A percentile compares a stretch with the other conserved stretches of the same genome.
phyloP scores from a whole-genome alignment of 2,329 filamentous ascomycete genomes.

The Botrytis aclada region DNA sequence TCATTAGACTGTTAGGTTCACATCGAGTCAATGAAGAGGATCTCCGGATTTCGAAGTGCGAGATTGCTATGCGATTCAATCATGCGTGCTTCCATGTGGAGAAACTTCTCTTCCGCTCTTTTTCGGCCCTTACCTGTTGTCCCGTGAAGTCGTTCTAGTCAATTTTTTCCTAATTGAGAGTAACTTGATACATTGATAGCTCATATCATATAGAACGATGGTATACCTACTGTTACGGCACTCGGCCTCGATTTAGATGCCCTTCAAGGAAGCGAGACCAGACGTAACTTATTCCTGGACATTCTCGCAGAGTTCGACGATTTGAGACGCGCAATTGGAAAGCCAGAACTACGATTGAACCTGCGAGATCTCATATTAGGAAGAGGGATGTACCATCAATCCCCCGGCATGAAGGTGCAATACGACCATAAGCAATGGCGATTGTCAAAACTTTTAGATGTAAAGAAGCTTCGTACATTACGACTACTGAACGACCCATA shows the following conservation, averaged over 20 bases:
- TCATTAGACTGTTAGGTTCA: not conserved
- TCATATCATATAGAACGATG: constrained; percentile 3
- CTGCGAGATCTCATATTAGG: constrained; percentile 4
- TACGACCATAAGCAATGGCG: not conserved
- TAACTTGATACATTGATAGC: not conserved
- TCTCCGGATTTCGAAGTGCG: not conserved
- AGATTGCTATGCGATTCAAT: not conserved
- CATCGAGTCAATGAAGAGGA: not conserved
- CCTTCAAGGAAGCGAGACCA: not conserved
- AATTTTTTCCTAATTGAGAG: not conserved
- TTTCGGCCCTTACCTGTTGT: not conserved
- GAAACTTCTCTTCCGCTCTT: not conserved
- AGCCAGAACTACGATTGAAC: not conserved
- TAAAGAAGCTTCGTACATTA: constrained; percentile 2
- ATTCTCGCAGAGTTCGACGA: not conserved
- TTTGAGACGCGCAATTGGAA: not conserved
- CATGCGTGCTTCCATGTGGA: not conserved
- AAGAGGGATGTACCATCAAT: not conserved
- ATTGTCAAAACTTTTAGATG: not conserved
- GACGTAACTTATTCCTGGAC: not conserved
- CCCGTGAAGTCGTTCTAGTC: not conserved
- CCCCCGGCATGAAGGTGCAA: not conserved
- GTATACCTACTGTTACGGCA: not conserved
- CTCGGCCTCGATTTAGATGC: not conserved
- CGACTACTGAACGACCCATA: not conserved